Evolutionary conservation across 2,329 filamentous ascomycete genomes (phyloP).

Genomic region (Acrodontium crateriforme): DNA sequence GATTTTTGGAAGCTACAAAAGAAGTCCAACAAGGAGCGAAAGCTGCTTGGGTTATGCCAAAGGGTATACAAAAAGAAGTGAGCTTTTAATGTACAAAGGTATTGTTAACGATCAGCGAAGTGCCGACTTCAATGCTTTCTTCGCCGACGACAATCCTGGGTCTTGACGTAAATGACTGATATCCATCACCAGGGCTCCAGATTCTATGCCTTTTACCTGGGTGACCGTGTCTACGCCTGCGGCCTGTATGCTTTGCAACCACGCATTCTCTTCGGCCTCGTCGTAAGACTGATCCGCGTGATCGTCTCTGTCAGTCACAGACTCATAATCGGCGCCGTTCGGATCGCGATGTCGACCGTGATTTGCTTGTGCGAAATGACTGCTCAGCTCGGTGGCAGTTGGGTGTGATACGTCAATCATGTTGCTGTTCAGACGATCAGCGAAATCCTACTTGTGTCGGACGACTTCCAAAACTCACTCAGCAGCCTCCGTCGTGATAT

Average conservation of each 20-base stretch:
- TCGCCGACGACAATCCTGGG: too few relatives aligned
- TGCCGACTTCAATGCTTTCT: too few relatives aligned
- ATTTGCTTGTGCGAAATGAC: conserved; percentile 7
- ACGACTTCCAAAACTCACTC: conserved; percentile 24
- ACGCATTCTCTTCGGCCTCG: conserved; percentile 18
- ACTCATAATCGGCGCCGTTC: conserved; percentile 1
- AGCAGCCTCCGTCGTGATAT: conserved; percentile 35
- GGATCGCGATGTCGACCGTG: conserved; percentile 4
- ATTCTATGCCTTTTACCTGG: conserved; percentile 13
- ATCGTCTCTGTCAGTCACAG: conserved; percentile 1
- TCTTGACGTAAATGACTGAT: conserved; percentile 9
- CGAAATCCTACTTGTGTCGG: not conserved
- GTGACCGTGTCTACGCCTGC: conserved; percentile 10
- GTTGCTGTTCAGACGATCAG: conserved; percentile 23
- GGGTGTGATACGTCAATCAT: conserved; percentile 36
- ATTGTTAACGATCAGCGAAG: too few relatives aligned
- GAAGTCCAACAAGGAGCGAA: too few relatives aligned
- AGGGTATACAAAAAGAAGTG: too few relatives aligned
- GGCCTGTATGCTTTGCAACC: conserved; percentile 18
- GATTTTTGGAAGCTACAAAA: too few relatives aligned
- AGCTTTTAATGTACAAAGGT: too few relatives aligned
- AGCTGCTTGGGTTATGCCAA: too few relatives aligned
- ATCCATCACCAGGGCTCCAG: conserved; percentile 17
- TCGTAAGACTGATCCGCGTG: conserved; percentile 7
- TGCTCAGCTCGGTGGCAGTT: conserved; percentile 22